Evolutionary conservation across 257 asterid genomes (phyloP).

Genomic region (Scutellaria minor): DNA sequence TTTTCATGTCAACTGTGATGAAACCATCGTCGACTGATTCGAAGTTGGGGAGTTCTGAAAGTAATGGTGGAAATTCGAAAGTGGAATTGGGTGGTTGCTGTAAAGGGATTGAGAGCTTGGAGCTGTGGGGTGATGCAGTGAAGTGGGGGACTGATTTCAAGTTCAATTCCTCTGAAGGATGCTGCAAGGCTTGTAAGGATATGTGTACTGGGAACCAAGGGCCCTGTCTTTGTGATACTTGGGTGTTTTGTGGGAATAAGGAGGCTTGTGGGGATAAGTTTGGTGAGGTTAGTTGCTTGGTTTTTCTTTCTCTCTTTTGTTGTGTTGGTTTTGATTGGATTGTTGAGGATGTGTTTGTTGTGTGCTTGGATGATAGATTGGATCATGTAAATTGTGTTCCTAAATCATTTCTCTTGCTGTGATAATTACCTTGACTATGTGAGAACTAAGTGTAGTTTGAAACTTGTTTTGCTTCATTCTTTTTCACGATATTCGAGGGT

Average conservation of each 20-base stretch:
- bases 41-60: conserved; percentile 30
- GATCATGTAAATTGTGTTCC: neutral
- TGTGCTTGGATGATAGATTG: conserved; percentile 30
- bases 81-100: conserved; percentile 54
- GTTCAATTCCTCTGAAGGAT: conserved; percentile 70
- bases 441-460: neutral
- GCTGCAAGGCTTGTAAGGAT: conserved; percentile 77
- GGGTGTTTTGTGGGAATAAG: conserved; percentile 92
- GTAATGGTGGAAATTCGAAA: conserved; percentile 28
- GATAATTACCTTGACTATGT: conserved; percentile 10
- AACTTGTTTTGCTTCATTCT: conserved; percentile 4
- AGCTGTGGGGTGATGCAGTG: conserved; percentile 94
- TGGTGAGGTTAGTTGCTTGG: conserved; percentile 71
- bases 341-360: conserved; percentile 20
- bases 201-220: conserved; percentile 86
- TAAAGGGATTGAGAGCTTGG: conserved; percentile 70
- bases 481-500: neutral
- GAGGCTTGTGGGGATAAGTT: conserved; percentile 75
- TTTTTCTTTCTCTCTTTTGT: neutral
- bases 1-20: conserved; percentile 65
- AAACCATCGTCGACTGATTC: conserved; percentile 42
- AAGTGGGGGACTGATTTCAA: conserved; percentile 95
- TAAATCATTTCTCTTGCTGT: neutral
- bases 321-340: conserved; percentile 9
- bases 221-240: conserved; percentile 90